Base-by-base conservation (phyloP, 257 asterid species). In the Nicotiana paniculata region DNA sequence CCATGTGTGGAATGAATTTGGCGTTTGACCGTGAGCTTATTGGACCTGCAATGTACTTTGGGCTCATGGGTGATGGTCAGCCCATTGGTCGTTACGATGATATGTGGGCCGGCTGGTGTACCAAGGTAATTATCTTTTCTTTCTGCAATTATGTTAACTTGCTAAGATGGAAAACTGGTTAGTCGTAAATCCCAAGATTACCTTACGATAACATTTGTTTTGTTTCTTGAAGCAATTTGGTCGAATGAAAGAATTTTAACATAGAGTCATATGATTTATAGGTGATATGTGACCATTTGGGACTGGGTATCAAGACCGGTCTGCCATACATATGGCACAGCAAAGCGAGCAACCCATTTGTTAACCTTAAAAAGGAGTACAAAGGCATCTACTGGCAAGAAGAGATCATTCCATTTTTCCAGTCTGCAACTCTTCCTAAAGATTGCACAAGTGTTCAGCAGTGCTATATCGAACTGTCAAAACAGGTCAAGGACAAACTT, bases 61-160 rank as follows among this genome's bases (percentile, higher is more conserved):
- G 84, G 26, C 84, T 81, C 61, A 81, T 81, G 84, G 84, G 84
- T 81, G 84, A 81, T 35, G 84, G 84, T 55, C 84, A 81, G 80
- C 84, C 84, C 26, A 81, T 81, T 65, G 83, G 83, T 35, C 84
- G 84, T 9, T 81, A 81, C 51, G 84, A 81, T 0, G 84, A 81
- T 59, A 81, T 81, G 84, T 81, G 84, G 79, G 84, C 84, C 9
- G 84, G 84, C 16, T 81, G 84, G 84, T 81, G 84, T 9, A 70
- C 65, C 4, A 81, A 81, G 84, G 83, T 70, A 70, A 70, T 43
- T 70, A 70, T 81, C 18, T 11, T 2, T 53, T 68, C 51, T 65
- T 68, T 65, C 63, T 39, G 59, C 21, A 58, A 58, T 6, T 18
- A 58, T 58, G 4, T 6, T 58, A 17, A 5, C 64, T 58, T 18